Evolutionary conservation across 805 yeast species (phyloP).

Genomic region (Wickerhamomyces bovis): DNA sequence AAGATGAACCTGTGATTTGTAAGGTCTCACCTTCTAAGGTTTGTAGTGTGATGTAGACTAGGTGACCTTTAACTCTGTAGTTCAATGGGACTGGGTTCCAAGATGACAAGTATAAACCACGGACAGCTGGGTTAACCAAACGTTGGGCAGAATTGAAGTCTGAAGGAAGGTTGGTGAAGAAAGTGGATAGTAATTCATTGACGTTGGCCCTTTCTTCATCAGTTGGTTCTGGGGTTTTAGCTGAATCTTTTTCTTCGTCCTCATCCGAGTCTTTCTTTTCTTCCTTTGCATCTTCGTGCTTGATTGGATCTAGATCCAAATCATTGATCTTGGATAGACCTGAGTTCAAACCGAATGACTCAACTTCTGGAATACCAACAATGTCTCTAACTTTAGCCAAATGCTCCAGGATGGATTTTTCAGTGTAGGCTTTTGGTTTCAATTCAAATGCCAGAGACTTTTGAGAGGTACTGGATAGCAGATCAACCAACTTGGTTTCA

Average conservation of each 20-base stretch:
- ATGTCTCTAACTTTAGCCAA: slow-evolving; percentile 56
- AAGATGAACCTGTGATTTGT: slow-evolving; percentile 70
- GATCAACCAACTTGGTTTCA: slow-evolving; percentile 23
- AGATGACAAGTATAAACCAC: slow-evolving; percentile 63
- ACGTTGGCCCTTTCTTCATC: slow-evolving; percentile 19
- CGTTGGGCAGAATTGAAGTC: slow-evolving; percentile 15
- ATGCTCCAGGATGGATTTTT: slow-evolving; percentile 56
- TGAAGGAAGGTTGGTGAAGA: slow-evolving; percentile 17
- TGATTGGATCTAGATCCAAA: slow-evolving; percentile 32
- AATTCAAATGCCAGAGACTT: slow-evolving; percentile 37
- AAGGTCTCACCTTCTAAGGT: slow-evolving; percentile 77
- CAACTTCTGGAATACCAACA: slow-evolving; percentile 45
- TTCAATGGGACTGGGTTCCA: slow-evolving; percentile 83
- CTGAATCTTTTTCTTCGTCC: slow-evolving; percentile 1
- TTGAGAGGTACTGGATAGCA: slow-evolving; percentile 16
- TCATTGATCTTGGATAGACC: slow-evolving; percentile 47
- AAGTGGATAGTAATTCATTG: slow-evolving; percentile 14
- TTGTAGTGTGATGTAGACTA: slow-evolving; percentile 66
- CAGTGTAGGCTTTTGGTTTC: slow-evolving; percentile 53
- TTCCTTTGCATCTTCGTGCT: slow-evolving; percentile 4
- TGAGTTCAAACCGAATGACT: slow-evolving; percentile 31
- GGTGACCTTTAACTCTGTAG: slow-evolving; percentile 65
- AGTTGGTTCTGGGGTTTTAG: slow-evolving; percentile 20
- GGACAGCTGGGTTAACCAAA: slow-evolving; percentile 32
- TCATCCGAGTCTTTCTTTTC: slow-evolving; percentile 11